These are phyloP conservation scores for Xylariaceae sp. DNA, from an alignment of 2,329 filamentous ascomycete species.

Conservation along the genomic window DNA sequence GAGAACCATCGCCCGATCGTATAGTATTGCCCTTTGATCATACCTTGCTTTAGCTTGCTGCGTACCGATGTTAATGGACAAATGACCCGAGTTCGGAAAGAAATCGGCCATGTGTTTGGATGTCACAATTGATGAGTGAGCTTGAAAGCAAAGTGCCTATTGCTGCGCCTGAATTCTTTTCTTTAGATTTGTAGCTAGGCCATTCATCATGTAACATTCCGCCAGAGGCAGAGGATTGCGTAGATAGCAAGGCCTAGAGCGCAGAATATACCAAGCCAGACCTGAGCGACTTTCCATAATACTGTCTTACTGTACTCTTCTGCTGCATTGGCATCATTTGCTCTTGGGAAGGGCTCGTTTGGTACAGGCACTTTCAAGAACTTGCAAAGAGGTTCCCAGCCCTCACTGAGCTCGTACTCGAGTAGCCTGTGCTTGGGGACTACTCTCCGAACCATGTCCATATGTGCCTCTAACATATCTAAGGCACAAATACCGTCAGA, in stretches of 20 bases:
- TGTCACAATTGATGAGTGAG: too few relatives aligned
- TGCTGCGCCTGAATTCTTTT: too few relatives aligned
- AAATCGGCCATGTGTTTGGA: too few relatives aligned
- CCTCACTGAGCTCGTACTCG: constrained; percentile 19
- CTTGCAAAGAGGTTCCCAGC: constrained; percentile 19
- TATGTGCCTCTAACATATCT: background rate
- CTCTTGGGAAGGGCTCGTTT: constrained; percentile 16
- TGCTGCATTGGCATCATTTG: constrained; percentile 20
- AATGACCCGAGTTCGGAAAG: too few relatives aligned
- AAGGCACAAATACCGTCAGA: background rate
- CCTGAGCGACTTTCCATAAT: constrained; percentile 12
- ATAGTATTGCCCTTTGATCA: too few relatives aligned
- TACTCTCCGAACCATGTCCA: background rate
- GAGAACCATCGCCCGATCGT: too few relatives aligned
- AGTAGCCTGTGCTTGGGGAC: constrained; percentile 15
- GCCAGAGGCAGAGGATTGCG: constrained; percentile 5
- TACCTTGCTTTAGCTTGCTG: too few relatives aligned
- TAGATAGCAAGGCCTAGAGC: constrained; percentile 8
- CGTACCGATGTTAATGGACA: too few relatives aligned
- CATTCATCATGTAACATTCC: too few relatives aligned
- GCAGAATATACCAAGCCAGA: constrained; percentile 19
- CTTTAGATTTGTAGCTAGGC: too few relatives aligned
- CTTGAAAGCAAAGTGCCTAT: too few relatives aligned
- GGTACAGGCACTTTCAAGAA: constrained; percentile 17
- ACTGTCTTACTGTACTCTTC: constrained; percentile 17